phyloP scores from a whole-genome alignment of 2,329 filamentous ascomycete genomes.

The Neoascochyta sp. region DNA sequence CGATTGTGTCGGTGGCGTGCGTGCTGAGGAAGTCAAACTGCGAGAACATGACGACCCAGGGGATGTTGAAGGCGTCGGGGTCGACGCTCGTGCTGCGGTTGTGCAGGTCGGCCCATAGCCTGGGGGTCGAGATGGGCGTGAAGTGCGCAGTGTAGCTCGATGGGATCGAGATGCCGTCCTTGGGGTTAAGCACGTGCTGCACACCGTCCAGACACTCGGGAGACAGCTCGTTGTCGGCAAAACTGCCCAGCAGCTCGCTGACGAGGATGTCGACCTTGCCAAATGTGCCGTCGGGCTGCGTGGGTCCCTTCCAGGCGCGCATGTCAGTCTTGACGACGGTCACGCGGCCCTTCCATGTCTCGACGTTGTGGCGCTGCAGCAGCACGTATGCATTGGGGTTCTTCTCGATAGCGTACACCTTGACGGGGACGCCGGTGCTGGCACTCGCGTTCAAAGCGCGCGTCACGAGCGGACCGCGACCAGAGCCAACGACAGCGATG shows the following conservation, averaged over 20 bases:
- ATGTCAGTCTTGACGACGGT: constrained; percentile 95
- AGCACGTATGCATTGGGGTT: constrained; percentile 97
- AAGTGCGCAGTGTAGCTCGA: constrained; percentile 89
- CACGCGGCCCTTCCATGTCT: constrained; percentile 72
- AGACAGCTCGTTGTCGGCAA: constrained; percentile 94
- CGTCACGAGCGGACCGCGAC: constrained; percentile 86
- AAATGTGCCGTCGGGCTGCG: constrained; percentile 50
- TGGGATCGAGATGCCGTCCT: constrained; percentile 88
- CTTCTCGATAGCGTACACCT: constrained; percentile 93
- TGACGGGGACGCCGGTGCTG: constrained; percentile 70
- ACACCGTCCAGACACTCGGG: constrained; percentile 96
- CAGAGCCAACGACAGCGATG: constrained; percentile 88
- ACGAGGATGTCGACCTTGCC: constrained; percentile 85
- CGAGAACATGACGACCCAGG: constrained; percentile 91
- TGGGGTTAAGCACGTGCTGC: constrained; percentile 77
- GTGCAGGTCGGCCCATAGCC: constrained; percentile 76
- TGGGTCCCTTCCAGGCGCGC: constrained; percentile 88
- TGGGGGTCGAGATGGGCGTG: constrained; percentile 85
- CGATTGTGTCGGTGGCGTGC: constrained; percentile 20
- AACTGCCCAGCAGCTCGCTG: constrained; percentile 90
- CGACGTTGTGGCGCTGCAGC: constrained; percentile 78
- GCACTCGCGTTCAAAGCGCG: constrained; percentile 78
- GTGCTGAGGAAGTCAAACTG: constrained; percentile 82
- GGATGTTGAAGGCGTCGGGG: constrained; percentile 75
- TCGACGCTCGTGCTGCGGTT: constrained; percentile 58